A percentile compares a stretch with the other conserved stretches of the same genome.
These are phyloP conservation scores for Neostapfia colusana DNA, from an alignment of 176 grass and related monocot genomes.

Conservation along the genomic window DNA sequence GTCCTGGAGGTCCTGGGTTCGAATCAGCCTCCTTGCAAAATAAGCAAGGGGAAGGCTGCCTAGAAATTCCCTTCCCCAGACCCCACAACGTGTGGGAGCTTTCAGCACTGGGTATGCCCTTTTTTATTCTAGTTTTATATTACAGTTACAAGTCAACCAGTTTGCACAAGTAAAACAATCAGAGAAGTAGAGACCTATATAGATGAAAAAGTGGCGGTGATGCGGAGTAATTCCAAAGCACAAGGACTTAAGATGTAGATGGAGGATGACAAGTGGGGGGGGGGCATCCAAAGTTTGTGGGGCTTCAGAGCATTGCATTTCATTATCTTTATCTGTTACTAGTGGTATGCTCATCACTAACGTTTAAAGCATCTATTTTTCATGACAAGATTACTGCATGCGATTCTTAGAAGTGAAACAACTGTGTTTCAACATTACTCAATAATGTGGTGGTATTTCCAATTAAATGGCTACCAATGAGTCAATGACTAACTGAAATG, in stretches of 20 bases:
- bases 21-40: no score
- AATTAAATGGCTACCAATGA: not conserved
- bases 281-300: not conserved
- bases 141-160: not conserved
- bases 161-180: conserved; percentile 1
- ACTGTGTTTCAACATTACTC: not conserved
- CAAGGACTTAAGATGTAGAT: conserved; percentile 19
- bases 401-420: conserved; percentile 16
- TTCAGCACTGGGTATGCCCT: no score
- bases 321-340: conserved; percentile 17
- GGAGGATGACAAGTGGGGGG: not conserved
- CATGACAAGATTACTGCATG: not conserved
- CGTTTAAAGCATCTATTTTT: not conserved
- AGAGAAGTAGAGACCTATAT: not conserved
- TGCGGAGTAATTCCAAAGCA: not conserved
- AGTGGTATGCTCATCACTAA: not conserved
- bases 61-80: no score
- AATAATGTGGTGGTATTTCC: not conserved
- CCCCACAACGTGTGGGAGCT: no score
- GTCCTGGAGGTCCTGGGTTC: no score
- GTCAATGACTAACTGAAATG: not conserved
- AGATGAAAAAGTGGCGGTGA: not conserved
- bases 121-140: no score
- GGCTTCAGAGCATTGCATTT: not conserved
- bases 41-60: no score